Evolutionary conservation across 495 filamentous ascomycete genomes (phyloP).

Genomic region (Penicillium ochrochloron): DNA sequence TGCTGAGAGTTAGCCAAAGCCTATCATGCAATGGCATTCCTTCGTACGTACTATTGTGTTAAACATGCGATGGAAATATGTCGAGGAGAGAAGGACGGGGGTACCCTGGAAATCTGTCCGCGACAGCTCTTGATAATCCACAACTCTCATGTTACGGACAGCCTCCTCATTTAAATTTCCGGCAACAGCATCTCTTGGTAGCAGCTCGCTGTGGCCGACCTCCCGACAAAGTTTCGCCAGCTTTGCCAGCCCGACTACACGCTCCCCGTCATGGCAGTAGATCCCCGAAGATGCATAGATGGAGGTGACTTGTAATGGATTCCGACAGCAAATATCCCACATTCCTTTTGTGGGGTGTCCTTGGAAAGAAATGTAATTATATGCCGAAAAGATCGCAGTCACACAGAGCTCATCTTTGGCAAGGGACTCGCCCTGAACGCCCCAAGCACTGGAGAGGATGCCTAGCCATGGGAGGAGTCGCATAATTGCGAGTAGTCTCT

Average conservation of each 20-base stretch:
- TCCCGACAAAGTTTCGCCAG: conserved; percentile 35
- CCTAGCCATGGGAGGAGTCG: conserved; percentile 24
- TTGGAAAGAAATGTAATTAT: conserved; percentile 44
- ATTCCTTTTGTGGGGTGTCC: conserved; percentile 28
- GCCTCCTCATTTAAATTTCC: conserved; percentile 45
- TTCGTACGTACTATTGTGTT: conserved; percentile 37
- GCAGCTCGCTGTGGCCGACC: conserved; percentile 31
- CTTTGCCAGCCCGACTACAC: conserved; percentile 31
- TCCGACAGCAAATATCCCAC: conserved; percentile 42
- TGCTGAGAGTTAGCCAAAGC: background rate
- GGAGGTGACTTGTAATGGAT: conserved; percentile 40
- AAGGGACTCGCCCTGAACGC: conserved; percentile 19
- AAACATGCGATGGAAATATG: conserved; percentile 39
- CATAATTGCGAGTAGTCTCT: conserved; percentile 12
- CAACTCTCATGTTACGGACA: conserved; percentile 36
- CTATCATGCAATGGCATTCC: background rate
- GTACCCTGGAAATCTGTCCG: conserved; percentile 20
- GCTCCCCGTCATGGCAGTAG: conserved; percentile 39
- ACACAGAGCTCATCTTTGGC: conserved; percentile 43
- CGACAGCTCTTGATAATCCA: conserved; percentile 39
- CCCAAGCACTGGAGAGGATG: conserved; percentile 13
- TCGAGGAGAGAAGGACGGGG: conserved; percentile 37
- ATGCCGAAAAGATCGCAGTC: conserved; percentile 41
- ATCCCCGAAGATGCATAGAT: conserved; percentile 45
- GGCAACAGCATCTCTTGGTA: conserved; percentile 38